These are phyloP conservation scores for Saccharomyces hybrid DNA, from an alignment of 1,139 yeast genomes.

Conservation along the genomic window DNA sequence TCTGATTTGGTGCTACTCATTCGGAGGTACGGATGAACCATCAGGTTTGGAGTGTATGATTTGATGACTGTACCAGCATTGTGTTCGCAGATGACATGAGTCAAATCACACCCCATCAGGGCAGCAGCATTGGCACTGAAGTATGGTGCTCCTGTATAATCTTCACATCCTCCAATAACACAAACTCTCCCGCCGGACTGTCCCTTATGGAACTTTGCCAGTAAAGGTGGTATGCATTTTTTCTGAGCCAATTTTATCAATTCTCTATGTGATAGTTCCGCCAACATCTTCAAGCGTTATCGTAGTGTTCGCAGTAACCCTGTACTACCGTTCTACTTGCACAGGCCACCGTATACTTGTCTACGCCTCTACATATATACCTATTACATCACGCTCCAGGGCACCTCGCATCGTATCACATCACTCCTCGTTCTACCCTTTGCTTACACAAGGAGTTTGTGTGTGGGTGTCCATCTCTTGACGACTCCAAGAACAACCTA, in stretches of 20 bases:
- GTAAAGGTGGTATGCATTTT: constrained; percentile 65
- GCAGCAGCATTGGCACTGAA: constrained; percentile 84
- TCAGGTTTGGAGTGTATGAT: constrained; percentile 81
- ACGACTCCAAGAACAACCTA: neutral
- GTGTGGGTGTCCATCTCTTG: neutral
- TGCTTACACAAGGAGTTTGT: neutral
- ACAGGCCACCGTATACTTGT: neutral
- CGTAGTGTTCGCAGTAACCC: neutral
- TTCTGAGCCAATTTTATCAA: constrained; percentile 42
- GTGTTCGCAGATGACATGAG: constrained; percentile 78
- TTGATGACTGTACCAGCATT: constrained; percentile 78
- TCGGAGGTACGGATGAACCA: constrained; percentile 86
- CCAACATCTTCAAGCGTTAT: constrained; percentile 8
- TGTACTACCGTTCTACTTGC: no score
- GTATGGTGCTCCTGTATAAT: constrained; percentile 90
- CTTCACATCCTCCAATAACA: constrained; percentile 91
- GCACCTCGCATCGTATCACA: neutral
- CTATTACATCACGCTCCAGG: neutral
- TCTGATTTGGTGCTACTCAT: constrained; percentile 13
- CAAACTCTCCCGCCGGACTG: constrained; percentile 81
- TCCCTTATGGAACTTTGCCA: constrained; percentile 73
- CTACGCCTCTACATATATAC: neutral
- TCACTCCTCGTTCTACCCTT: neutral
- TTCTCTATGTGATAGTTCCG: constrained; percentile 36
- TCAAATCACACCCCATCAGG: constrained; percentile 77